These are phyloP conservation scores for Pulicaria dysenterica DNA, from an alignment of 129 eudicot genomes.

Conservation along the genomic window DNA sequence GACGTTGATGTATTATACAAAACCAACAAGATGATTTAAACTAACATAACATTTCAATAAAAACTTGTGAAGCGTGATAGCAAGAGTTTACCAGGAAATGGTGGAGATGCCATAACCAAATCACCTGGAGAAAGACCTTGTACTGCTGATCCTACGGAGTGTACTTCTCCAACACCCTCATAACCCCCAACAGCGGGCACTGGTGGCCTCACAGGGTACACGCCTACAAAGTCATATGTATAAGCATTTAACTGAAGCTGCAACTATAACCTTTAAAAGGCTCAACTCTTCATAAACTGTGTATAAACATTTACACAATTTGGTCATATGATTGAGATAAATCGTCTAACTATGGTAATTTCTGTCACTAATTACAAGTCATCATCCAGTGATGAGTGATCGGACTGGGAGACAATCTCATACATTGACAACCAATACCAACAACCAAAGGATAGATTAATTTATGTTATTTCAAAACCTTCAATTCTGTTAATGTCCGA, in stretches of 20 bases:
- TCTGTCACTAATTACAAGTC: not conserved
- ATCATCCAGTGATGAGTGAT: not conserved
- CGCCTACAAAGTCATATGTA: constrained; percentile 47
- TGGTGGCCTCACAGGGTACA: constrained; percentile 83
- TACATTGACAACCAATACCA: not conserved
- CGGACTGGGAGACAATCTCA: not conserved
- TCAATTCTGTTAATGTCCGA: constrained; percentile 87
- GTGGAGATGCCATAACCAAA: constrained; percentile 84
- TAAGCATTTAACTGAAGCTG: not conserved
- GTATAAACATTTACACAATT: not conserved
- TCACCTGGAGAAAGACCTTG: constrained; percentile 75
- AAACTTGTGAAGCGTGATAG: not conserved
- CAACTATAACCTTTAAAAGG: not conserved
- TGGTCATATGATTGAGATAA: not conserved
- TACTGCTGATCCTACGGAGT: constrained; percentile 70
- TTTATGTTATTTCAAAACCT: constrained; percentile 40
- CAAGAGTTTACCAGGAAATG: constrained; percentile 62
- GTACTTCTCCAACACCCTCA: constrained; percentile 93
- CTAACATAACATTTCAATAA: not conserved
- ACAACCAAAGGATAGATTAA: not conserved
- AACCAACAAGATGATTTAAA: constrained; percentile 2
- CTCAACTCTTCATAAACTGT: not conserved
- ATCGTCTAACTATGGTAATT: not conserved
- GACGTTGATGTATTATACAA: not conserved
- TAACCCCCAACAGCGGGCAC: constrained; percentile 87